Conservation (phyloP, 176 grass and related monocot species). For the Aegilops sharonensis region DNA sequence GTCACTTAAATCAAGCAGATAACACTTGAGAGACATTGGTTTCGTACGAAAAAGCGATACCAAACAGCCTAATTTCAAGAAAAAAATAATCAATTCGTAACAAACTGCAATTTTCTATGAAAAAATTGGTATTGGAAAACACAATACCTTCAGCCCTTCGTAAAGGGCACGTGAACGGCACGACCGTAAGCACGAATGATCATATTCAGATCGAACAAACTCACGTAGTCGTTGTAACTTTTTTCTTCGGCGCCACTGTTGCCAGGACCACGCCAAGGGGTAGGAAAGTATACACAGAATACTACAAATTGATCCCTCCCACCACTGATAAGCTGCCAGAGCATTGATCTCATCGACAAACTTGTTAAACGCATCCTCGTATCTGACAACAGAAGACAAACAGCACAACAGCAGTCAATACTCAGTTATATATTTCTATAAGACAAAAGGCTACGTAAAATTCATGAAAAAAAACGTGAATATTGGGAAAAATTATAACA, state of each 20-base stretch:
- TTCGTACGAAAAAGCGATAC: not conserved
- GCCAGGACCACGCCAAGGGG: slow-evolving; percentile 96
- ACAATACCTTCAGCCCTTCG: slow-evolving; percentile 92
- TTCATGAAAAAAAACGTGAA: slow-evolving; percentile 9
- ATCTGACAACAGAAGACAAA: slow-evolving; percentile 40
- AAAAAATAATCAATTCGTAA: not conserved
- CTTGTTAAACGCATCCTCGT: slow-evolving; percentile 93
- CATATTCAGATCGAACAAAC: slow-evolving; percentile 97
- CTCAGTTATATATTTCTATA: not conserved
- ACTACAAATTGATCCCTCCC: slow-evolving; percentile 87
- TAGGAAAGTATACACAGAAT: slow-evolving; percentile 76
- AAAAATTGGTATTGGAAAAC: not conserved
- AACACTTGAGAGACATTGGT: not conserved
- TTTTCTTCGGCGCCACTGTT: slow-evolving; percentile 90
- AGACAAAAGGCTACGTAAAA: not conserved
- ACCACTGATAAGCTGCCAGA: slow-evolving; percentile 95
- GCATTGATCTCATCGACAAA: slow-evolving; percentile 96
- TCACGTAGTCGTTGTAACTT: slow-evolving; percentile 84
- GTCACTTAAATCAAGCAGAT: slow-evolving; percentile 10
- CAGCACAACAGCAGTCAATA: not conserved
- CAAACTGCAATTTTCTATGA: not conserved
- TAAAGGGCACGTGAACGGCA: slow-evolving; percentile 96
- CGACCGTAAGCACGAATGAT: slow-evolving; percentile 92
- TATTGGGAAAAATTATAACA: not conserved
- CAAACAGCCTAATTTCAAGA: not conserved